Conservation (phyloP, 169 alveolate species). For the Perkinsus chesapeaki region DNA sequence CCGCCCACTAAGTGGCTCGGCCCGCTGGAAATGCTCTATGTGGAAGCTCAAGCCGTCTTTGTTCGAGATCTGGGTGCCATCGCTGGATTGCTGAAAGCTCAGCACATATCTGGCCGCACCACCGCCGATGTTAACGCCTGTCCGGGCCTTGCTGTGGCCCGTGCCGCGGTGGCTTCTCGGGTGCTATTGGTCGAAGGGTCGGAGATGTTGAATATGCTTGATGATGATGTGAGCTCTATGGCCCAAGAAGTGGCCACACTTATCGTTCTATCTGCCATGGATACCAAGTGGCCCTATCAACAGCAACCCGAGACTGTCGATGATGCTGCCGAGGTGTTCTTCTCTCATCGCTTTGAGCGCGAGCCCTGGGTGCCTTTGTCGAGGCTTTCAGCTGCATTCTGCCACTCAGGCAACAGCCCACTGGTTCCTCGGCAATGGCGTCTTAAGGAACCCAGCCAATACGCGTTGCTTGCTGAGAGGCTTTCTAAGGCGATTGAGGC, state of each 20-base stretch:
- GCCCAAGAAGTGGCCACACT: background rate
- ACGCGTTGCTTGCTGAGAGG: background rate
- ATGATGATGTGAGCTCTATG: background rate
- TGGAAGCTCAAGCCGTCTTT: background rate
- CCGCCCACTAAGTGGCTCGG: background rate
- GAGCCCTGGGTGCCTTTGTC: background rate
- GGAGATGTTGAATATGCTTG: background rate
- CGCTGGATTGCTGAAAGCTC: background rate
- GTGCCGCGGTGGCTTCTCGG: background rate
- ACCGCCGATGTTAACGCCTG: background rate
- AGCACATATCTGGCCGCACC: background rate
- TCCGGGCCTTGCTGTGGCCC: background rate
- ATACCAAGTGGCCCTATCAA: background rate
- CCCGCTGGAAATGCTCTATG: background rate
- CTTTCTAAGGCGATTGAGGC: background rate
- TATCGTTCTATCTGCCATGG: background rate
- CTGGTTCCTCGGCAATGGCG: background rate
- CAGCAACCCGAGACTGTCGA: background rate
- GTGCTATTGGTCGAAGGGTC: background rate
- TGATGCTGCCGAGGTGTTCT: background rate
- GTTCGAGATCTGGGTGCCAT: background rate
- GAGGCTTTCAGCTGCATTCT: background rate
- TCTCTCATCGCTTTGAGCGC: background rate
- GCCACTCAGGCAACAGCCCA: background rate
- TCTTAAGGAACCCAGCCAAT: background rate